These are phyloP conservation scores for Elaphomyces granulatus DNA, from an alignment of 495 filamentous ascomycete genomes.

Conservation along the genomic window DNA sequence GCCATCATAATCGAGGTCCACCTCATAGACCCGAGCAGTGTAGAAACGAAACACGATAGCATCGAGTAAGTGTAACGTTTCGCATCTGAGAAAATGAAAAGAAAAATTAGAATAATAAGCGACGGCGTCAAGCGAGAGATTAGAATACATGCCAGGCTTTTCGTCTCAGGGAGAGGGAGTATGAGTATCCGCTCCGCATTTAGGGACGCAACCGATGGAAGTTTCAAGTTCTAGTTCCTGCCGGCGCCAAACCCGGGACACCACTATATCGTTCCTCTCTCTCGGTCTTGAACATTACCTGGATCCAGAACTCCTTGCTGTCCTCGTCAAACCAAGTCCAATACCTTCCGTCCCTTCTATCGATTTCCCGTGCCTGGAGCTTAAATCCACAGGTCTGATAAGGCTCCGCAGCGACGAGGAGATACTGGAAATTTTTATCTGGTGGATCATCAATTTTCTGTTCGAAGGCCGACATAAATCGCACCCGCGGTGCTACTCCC, in stretches of 20 bases:
- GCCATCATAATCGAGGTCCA: too few relatives aligned
- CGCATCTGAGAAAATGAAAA: too few relatives aligned
- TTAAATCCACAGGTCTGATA: constrained; percentile 98
- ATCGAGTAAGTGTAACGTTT: too few relatives aligned
- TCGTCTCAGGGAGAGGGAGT: too few relatives aligned
- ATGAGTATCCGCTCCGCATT: too few relatives aligned
- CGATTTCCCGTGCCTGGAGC: constrained; percentile 86
- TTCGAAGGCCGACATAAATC: constrained; percentile 96
- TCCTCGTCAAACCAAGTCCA: constrained; percentile 96
- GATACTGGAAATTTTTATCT: constrained; percentile 85
- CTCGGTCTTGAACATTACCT: constrained; percentile 98
- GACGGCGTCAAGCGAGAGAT: too few relatives aligned
- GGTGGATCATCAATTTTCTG: constrained; percentile 93
- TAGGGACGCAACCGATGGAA: too few relatives aligned
- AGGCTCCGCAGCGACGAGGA: constrained; percentile 90
- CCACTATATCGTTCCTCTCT: constrained; percentile 89
- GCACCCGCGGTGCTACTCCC: constrained; percentile 62
- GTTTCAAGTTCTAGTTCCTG: not conserved
- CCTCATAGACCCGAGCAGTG: too few relatives aligned
- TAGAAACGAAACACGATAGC: too few relatives aligned
- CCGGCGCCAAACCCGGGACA: constrained; percentile 73
- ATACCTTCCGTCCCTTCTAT: constrained; percentile 70
- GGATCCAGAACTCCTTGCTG: constrained; percentile 96
- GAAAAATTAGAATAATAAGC: too few relatives aligned
- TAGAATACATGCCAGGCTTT: too few relatives aligned